Evolutionary conservation across 306 rosid genomes (phyloP), one percentile per base, ranked within the genome.

Genomic region (Casuarina equisetifolia): DNA sequence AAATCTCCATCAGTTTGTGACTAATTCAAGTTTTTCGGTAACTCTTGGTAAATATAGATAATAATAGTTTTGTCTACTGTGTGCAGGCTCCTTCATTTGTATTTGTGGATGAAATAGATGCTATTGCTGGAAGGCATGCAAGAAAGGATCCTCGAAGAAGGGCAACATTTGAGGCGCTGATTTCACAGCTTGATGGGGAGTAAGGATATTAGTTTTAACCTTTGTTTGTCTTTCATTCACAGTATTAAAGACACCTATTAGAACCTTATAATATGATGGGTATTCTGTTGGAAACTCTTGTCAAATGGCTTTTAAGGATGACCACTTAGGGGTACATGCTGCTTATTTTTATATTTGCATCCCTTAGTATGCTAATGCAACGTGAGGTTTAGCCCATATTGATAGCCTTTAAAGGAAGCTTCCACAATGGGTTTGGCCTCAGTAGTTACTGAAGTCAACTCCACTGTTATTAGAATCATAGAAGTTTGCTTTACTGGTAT

Each of bases 101-200:
- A 59, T 95, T 95, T 84, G 97, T 95, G 55, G 97, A 95, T 92
- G 99, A 95, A 90, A 92, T 95, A 76, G 99, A 92, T 54, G 99
- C 99, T 73, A 91, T 95, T 85, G 99, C 99, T 67, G 99, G 97
- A 86, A 91, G 97, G 75, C 99, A 92, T 77, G 95, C 96, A 43
- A 88, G 92, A 80, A 86, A 87, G 80, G 97, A 95, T 88, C 99
- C 97, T 48, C 88, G 97, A 36, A 88, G 97, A 81, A 87, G 93
- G 78, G 97, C 92, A 82, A 91, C 97, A 36, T 95, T 95, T 87
- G 99, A 95, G 86, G 99, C 97, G 75, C 87, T 95, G 87, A 77
- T 95, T 76, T 82, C 90, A 25, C 99, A 95, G 81, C 99, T 95
- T 78, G 97, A 95, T 73, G 99, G 99, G 78, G 97, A 91, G 99